phyloP scores from a whole-genome alignment of 2,329 filamentous ascomycete species.

The Trichoderma atrobrunneum region DNA sequence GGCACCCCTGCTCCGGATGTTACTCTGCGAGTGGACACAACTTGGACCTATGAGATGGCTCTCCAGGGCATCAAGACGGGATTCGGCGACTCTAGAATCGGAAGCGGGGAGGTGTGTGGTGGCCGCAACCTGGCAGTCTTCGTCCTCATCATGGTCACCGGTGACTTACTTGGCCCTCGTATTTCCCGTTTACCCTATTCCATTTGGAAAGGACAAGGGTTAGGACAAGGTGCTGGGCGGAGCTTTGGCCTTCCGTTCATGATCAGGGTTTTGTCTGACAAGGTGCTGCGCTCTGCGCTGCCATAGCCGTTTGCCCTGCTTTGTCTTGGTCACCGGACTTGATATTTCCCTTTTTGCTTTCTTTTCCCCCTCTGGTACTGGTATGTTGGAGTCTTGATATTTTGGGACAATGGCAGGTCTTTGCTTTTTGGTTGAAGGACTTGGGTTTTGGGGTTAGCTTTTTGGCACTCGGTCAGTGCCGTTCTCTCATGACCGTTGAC shows the following conservation, averaged over 20 bases:
- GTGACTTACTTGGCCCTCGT: background rate
- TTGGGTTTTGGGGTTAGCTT: background rate
- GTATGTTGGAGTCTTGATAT: background rate
- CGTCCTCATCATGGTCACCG: background rate
- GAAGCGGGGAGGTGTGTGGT: background rate
- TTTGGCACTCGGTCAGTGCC: background rate
- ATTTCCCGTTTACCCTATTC: background rate
- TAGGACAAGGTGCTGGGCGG: background rate
- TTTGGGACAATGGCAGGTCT: background rate
- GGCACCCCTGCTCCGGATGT: constrained; percentile 14
- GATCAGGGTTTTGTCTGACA: background rate
- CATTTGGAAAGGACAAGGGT: background rate
- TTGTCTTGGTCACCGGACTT: background rate
- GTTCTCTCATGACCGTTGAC: background rate
- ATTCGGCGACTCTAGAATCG: background rate
- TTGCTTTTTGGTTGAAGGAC: background rate
- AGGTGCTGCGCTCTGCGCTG: background rate
- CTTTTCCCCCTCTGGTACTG: background rate
- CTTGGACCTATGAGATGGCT: background rate
- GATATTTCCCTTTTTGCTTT: background rate
- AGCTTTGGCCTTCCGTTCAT: background rate
- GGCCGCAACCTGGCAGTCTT: background rate
- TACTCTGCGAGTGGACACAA: background rate
- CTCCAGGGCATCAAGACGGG: background rate
- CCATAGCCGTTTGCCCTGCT: background rate